Conservation (phyloP, 2,329 filamentous ascomycete genomes). For the Hymenoscyphus albidus region DNA sequence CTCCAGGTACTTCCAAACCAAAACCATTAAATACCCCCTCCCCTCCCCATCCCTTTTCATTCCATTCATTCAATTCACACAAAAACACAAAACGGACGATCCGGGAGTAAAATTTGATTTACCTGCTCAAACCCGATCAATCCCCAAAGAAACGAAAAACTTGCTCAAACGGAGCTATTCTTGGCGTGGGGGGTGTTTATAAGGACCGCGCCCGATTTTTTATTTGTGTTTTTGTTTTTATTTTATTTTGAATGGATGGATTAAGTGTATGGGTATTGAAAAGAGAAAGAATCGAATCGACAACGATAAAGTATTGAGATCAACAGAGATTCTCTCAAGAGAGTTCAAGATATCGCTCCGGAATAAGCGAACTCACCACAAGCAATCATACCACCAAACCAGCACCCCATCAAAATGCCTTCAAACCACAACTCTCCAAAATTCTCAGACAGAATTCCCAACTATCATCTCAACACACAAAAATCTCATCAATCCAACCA, state of each 20-base stretch:
- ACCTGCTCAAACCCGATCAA: neutral
- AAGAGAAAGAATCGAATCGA: neutral
- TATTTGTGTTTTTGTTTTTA: too few relatives aligned
- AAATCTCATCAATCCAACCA: neutral
- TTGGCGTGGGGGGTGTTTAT: neutral
- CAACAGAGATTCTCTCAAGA: neutral
- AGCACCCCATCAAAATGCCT: neutral
- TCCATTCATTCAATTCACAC: too few relatives aligned
- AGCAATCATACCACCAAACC: neutral
- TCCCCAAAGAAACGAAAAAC: neutral
- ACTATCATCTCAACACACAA: too few relatives aligned
- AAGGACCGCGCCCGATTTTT: neutral
- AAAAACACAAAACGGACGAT: too few relatives aligned
- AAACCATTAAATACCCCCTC: too few relatives aligned
- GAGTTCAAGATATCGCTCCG: neutral
- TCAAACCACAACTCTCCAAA: neutral
- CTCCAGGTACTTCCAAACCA: too few relatives aligned
- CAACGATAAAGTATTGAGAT: neutral
- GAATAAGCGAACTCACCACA: neutral
- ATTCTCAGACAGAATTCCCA: neutral
- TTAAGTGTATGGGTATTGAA: too few relatives aligned
- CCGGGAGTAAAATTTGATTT: neutral
- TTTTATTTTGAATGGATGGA: neutral
- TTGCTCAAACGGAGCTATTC: neutral
- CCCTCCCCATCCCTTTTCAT: too few relatives aligned